Evolutionary conservation across 345 rosid genomes (phyloP), one percentile per base, ranked within the genome.

Genomic region (Eutrema heterophyllum): DNA sequence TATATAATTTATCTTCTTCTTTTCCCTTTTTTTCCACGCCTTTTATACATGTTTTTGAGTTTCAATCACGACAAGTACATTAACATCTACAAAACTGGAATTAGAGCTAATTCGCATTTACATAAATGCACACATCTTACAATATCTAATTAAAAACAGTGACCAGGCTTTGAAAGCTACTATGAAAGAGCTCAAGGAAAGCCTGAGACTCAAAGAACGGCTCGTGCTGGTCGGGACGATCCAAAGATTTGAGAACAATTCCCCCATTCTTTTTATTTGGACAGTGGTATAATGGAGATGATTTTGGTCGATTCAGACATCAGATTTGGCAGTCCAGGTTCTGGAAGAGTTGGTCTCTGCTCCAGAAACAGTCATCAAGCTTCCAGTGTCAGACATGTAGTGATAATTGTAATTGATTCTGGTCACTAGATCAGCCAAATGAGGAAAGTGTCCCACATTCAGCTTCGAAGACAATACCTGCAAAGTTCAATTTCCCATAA

Each of bases 391-490:
- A 57, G 99, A 90, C 96, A 92, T 88, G 90, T 90, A 95, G 86
- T 82, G 90, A 78, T 88, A 83, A 83, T 95, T 95, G 81, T 92
- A 90, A 69, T 92, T 95, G 74, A 95, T 95, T 77, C 98, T 86
- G 5, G 98, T 87, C 61, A 95, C 98, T 71, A 95, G 74, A 83
- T 92, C 94, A 40, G 97, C 93, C 79, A 95, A 76, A 80, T 95
- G 99, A 71, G 99, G 99, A 58, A 95, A 95, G 81, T 90, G 89
- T 53, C 96, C 95, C 73, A 90, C 94, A 11, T 92, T 95, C 50
- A 92, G 87, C 80, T 90, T 95, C 72, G 90, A 90, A 15, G 98
- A 92, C 45, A 95, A 70, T 2, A 95, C 93, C 99, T 95, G 81
- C 82, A 83, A 83, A 29, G 12, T 75, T 72, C 67, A 27, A 5